Evolutionary conservation across 345 rosid species (phyloP).

Genomic region (Streptanthus diversifolius): DNA sequence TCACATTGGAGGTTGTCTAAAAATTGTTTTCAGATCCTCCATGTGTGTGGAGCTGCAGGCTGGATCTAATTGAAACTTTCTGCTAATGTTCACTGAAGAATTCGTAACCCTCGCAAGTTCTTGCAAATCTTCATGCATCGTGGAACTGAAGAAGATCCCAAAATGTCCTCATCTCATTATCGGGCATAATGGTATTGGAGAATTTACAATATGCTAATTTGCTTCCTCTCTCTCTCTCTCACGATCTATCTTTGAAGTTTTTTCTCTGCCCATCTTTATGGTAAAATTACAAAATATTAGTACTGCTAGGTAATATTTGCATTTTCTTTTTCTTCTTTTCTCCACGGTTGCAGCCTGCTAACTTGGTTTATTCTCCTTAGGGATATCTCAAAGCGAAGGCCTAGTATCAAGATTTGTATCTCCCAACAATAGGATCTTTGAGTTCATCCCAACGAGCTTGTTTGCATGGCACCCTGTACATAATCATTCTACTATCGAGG

Average conservation of each 20-base stretch:
- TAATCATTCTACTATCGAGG: constrained; percentile 36
- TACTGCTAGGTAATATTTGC: not conserved
- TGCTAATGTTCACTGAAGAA: constrained; percentile 41
- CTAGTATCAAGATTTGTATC: constrained; percentile 59
- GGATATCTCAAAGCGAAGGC: constrained; percentile 59
- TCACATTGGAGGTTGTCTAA: constrained; percentile 63
- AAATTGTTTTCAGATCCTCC: constrained; percentile 10
- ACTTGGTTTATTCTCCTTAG: constrained; percentile 40
- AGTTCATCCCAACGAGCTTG: constrained; percentile 60
- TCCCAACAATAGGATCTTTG: constrained; percentile 42
- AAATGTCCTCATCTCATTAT: constrained; percentile 54
- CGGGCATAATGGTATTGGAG: constrained; percentile 74
- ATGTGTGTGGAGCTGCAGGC: not conserved
- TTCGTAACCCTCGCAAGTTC: constrained; percentile 44
- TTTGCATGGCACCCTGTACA: constrained; percentile 49
- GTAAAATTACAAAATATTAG: not conserved
- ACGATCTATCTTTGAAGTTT: not conserved
- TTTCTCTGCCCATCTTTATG: not conserved
- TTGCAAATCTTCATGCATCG: constrained; percentile 47
- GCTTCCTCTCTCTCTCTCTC: constrained; percentile 19
- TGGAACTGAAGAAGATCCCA: constrained; percentile 73
- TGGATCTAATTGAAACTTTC: constrained; percentile 23
- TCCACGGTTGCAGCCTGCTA: constrained; percentile 1
- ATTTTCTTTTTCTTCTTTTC: not conserved
- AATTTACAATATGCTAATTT: constrained; percentile 79